Conservation (phyloP, 2,329 filamentous ascomycete genomes). For the Chalaropsis ovoidea region DNA sequence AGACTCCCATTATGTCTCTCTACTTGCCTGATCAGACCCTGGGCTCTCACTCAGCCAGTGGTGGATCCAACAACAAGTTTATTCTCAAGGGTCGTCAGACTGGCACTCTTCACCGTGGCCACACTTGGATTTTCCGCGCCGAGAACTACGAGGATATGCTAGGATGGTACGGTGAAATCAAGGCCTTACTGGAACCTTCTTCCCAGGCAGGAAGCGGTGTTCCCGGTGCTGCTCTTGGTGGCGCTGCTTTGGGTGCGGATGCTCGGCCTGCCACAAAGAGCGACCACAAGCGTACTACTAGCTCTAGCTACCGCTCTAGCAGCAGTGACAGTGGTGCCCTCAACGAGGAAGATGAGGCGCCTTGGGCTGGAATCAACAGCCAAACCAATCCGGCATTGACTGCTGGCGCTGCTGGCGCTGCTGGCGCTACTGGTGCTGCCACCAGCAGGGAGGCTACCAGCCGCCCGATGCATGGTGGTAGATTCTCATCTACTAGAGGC, state of each 20-base stretch:
- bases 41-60: constrained; percentile 74
- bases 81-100: constrained; percentile 94
- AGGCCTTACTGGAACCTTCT: constrained; percentile 60
- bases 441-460: not conserved
- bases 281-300: not conserved
- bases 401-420: not conserved
- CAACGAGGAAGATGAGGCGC: constrained; percentile 52
- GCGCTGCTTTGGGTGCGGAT: not conserved
- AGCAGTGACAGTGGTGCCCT: constrained; percentile 71
- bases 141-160: constrained; percentile 87
- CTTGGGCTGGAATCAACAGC: constrained; percentile 17
- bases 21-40: constrained; percentile 92
- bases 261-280: not conserved
- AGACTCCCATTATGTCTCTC: constrained; percentile 90
- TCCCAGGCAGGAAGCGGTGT: not conserved
- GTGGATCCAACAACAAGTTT: constrained; percentile 89
- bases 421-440: not conserved
- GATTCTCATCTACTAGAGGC: not conserved
- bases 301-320: constrained; percentile 32
- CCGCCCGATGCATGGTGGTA: not conserved
- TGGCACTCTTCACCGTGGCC: constrained; percentile 76
- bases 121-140: constrained; percentile 62
- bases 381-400: not conserved
- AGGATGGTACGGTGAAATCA: constrained; percentile 92
- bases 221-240: constrained; percentile 8